A percentile compares a stretch with the other conserved stretches of the same genome.
Evolutionary conservation across 805 yeast species (phyloP).

Genomic region (Cyberlindnera misumaiensis): DNA sequence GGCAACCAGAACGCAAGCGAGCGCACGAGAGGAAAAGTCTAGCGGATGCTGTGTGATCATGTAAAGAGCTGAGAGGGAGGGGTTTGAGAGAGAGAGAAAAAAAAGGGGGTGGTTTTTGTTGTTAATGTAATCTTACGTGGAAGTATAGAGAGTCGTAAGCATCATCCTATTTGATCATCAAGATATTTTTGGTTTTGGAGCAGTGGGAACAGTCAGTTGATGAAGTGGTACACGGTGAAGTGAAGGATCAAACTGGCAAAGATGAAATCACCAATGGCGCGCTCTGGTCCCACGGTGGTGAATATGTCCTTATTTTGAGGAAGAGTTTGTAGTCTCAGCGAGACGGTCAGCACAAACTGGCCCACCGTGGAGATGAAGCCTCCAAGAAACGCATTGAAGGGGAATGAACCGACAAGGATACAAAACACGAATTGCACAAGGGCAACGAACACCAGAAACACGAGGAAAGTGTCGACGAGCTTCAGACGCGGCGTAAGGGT

Average conservation of each 20-base stretch:
- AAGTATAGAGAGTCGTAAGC: background rate
- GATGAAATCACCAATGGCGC: slow-evolving; percentile 83
- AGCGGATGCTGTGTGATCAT: slow-evolving; percentile 33
- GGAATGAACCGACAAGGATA: slow-evolving; percentile 77
- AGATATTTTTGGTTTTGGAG: too few relatives aligned
- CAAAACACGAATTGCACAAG: slow-evolving; percentile 74
- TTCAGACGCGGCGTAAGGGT: slow-evolving; percentile 39
- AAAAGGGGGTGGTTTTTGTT: background rate
- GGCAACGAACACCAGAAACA: slow-evolving; percentile 69
- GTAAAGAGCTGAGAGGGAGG: background rate
- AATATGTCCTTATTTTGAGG: slow-evolving; percentile 33
- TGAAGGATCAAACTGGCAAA: slow-evolving; percentile 85
- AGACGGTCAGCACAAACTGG: slow-evolving; percentile 84
- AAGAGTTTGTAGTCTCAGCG: slow-evolving; percentile 68
- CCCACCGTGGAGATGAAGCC: slow-evolving; percentile 92
- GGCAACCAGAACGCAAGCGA: background rate
- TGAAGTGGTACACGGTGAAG: slow-evolving; percentile 84
- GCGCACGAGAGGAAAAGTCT: slow-evolving; percentile 10
- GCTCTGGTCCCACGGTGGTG: slow-evolving; percentile 37
- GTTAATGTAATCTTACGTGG: background rate
- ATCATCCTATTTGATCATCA: background rate
- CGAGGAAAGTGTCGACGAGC: slow-evolving; percentile 73
- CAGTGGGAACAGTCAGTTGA: slow-evolving; percentile 54
- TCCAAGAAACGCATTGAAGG: slow-evolving; percentile 93
- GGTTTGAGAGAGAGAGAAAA: too few relatives aligned